These are phyloP conservation scores for Cyanodermella asteris DNA, from an alignment of 2,329 filamentous ascomycete genomes.

Conservation along the genomic window DNA sequence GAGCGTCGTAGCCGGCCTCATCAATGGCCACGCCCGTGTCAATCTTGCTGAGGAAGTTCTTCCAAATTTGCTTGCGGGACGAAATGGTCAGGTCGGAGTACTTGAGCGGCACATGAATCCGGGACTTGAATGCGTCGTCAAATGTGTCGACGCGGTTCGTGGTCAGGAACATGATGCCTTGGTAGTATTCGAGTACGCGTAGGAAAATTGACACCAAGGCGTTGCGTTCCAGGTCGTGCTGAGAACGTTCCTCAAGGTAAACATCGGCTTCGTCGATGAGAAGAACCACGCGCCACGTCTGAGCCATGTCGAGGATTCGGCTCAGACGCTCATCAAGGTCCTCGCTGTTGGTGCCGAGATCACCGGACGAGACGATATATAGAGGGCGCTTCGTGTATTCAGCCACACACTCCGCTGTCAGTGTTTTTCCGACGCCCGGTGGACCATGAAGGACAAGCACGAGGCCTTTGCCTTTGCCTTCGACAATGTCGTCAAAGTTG, in stretches of 20 bases:
- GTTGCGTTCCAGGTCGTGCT: slow-evolving; percentile 6
- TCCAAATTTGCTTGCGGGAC: slow-evolving; percentile 44
- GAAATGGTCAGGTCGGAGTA: slow-evolving; percentile 14
- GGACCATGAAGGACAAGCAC: slow-evolving; percentile 11
- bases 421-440: slow-evolving; percentile 6
- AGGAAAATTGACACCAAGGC: slow-evolving; percentile 7
- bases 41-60: slow-evolving; percentile 4
- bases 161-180: slow-evolving; percentile 22
- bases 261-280: slow-evolving; percentile 7
- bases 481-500: slow-evolving; percentile 5
- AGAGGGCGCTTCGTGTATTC: slow-evolving; percentile 8
- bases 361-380: slow-evolving; percentile 8
- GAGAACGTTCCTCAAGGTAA: slow-evolving; percentile 6
- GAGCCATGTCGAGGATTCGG: slow-evolving; percentile 12
- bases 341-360: slow-evolving; percentile 7
- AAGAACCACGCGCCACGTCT: slow-evolving; percentile 18
- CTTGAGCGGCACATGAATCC: slow-evolving; percentile 25
- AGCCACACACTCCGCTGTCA: slow-evolving; percentile 9
- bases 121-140: slow-evolving; percentile 28
- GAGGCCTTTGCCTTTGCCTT: slow-evolving; percentile 10
- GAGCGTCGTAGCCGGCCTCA: slow-evolving; percentile 4
- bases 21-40: slow-evolving; percentile 13
- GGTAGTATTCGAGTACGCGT: slow-evolving; percentile 6
- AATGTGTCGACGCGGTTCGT: slow-evolving; percentile 29
- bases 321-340: slow-evolving; percentile 7